phyloP scores from a whole-genome alignment of 1,284 basidiomycete genomes.

The Farysia itapuensis region DNA sequence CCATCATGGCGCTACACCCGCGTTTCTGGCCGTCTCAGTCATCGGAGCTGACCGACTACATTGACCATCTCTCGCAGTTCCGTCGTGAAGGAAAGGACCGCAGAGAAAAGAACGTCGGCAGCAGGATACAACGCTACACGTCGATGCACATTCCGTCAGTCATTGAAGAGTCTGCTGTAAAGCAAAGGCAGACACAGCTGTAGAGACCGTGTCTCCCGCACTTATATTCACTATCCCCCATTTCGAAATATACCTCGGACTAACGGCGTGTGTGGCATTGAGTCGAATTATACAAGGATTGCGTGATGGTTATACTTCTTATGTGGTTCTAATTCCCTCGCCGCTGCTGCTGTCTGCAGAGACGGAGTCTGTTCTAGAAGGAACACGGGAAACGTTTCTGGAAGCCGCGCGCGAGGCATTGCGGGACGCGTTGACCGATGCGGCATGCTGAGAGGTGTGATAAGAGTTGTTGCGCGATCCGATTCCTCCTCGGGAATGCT shows the following conservation, averaged over 20 bases:
- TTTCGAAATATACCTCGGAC: too few species aligned
- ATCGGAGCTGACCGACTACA: slow-evolving; percentile 51
- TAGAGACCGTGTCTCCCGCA: too few species aligned
- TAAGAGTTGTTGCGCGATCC: slow-evolving; percentile 27
- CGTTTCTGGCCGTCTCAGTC: slow-evolving; percentile 49
- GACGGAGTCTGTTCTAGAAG: slow-evolving; percentile 10
- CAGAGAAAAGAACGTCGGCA: slow-evolving; percentile 37
- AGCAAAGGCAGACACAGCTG: slow-evolving; percentile 24
- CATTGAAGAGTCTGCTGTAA: slow-evolving; percentile 18
- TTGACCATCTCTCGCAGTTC: slow-evolving; percentile 55
- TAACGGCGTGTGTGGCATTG: too few species aligned
- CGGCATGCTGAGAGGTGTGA: slow-evolving; percentile 22
- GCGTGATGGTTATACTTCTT: too few species aligned
- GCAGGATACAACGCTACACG: slow-evolving; percentile 27
- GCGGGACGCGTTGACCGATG: slow-evolving; percentile 15
- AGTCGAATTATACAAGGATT: too few species aligned
- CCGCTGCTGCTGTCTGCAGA: slow-evolving; percentile 15
- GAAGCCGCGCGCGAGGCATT: slow-evolving; percentile 12
- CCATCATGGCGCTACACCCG: slow-evolving; percentile 58
- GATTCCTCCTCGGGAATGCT: slow-evolving; percentile 12
- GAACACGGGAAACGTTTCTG: slow-evolving; percentile 13
- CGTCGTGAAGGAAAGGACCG: slow-evolving; percentile 59
- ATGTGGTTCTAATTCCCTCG: too few species aligned
- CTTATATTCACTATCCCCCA: too few species aligned
- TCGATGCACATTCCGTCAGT: slow-evolving; percentile 20